phyloP scores from a whole-genome alignment of 2,329 filamentous ascomycete genomes.

The Seiridium unicorne region DNA sequence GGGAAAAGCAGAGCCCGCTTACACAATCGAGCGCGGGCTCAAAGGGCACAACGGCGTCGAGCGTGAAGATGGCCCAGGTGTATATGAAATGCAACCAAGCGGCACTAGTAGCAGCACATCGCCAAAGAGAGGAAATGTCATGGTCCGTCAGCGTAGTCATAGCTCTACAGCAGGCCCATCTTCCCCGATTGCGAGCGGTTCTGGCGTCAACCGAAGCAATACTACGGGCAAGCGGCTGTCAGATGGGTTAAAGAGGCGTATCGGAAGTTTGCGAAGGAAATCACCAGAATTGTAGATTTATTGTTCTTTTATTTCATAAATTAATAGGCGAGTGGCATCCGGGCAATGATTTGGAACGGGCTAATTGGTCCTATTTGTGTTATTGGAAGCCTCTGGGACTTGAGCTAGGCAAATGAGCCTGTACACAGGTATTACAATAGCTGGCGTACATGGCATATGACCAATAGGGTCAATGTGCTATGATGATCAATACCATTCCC shows the following conservation, averaged over 20 bases:
- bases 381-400: no score
- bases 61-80: conserved; percentile 26
- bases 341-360: no score
- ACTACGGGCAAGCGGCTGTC: background rate
- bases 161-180: conserved; percentile 25
- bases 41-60: conserved; percentile 42
- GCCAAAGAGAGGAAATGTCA: conserved; percentile 19
- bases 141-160: conserved; percentile 41
- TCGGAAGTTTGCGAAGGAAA: conserved; percentile 6
- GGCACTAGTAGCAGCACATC: conserved; percentile 9
- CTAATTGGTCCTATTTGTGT: no score
- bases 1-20: conserved; percentile 78
- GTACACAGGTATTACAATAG: no score
- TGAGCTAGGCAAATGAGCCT: no score
- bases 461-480: no score
- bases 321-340: background rate
- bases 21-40: conserved; percentile 64
- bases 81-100: conserved; percentile 50
- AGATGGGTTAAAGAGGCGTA: conserved; percentile 2
- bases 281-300: background rate
- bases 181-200: background rate
- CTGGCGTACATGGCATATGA: no score
- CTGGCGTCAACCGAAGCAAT: background rate
- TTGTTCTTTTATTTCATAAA: background rate
- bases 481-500: no score